Percentiles rank a stretch among this genome's conserved stretches.
Evolutionary conservation across 2,329 filamentous ascomycete species (phyloP).

Genomic region (Penicillium sp.): DNA sequence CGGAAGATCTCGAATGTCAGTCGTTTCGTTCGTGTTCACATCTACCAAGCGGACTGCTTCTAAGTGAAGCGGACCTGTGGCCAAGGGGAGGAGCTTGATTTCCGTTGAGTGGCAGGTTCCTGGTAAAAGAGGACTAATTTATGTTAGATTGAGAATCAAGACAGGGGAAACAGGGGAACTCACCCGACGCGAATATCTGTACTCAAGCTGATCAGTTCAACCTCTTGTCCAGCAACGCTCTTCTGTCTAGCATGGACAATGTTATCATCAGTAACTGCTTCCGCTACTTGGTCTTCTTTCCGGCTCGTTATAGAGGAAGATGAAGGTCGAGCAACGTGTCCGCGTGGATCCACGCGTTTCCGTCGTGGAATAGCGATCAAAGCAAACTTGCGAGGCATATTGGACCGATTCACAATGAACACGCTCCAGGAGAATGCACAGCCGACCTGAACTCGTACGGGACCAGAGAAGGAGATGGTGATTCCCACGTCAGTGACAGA

Average conservation of each 20-base stretch:
- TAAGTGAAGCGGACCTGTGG: constrained; percentile 53
- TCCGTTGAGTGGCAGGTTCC: constrained; percentile 59
- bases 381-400: constrained; percentile 55
- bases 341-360: constrained; percentile 43
- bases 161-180: constrained; percentile 26
- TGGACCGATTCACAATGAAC: constrained; percentile 62
- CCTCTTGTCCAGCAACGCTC: constrained; percentile 50
- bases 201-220: constrained; percentile 58
- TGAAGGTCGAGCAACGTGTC: constrained; percentile 48
- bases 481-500: constrained; percentile 49
- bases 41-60: constrained; percentile 59
- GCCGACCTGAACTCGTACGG: constrained; percentile 52
- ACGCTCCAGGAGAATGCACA: constrained; percentile 58
- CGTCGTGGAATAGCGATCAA: constrained; percentile 56
- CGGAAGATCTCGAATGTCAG: constrained; percentile 59
- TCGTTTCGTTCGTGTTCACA: constrained; percentile 56
- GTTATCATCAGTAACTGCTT: constrained; percentile 60
- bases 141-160: constrained; percentile 4
- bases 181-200: constrained; percentile 61
- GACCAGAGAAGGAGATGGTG: constrained; percentile 59
- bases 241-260: constrained; percentile 58
- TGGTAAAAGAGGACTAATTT: constrained; percentile 52
- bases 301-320: constrained; percentile 45
- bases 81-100: constrained; percentile 56
- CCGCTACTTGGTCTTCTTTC: constrained; percentile 46